Conservation (phyloP, 2,329 filamentous ascomycete genomes). For the Arthrinium phaeospermum region DNA sequence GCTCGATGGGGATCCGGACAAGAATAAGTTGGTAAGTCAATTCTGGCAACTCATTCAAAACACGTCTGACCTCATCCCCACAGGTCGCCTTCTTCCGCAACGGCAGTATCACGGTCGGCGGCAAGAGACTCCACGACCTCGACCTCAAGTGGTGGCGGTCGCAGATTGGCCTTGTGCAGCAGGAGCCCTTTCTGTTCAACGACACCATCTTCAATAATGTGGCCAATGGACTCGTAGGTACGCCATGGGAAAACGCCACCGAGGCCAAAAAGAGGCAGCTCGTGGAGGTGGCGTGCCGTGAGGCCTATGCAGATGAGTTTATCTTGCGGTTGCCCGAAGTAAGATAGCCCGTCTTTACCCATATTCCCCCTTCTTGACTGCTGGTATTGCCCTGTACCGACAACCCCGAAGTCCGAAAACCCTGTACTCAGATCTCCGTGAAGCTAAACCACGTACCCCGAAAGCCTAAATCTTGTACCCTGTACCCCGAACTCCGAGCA, state of each 20-base stretch:
- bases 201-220: constrained; percentile 49
- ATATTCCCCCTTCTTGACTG: accelerated
- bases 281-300: constrained; percentile 59
- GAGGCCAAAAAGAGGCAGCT: constrained; percentile 60
- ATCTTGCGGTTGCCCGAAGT: constrained; percentile 56
- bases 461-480: neutral
- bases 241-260: constrained; percentile 68
- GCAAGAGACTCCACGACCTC: constrained; percentile 76
- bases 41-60: too few species aligned
- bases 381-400: too few species aligned
- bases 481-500: neutral
- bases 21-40: constrained; percentile 38
- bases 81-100: constrained; percentile 41
- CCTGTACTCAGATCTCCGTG: neutral
- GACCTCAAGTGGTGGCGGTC: constrained; percentile 87
- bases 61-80: neutral
- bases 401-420: too few species aligned
- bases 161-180: constrained; percentile 84
- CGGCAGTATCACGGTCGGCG: constrained; percentile 75
- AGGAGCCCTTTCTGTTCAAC: constrained; percentile 93
- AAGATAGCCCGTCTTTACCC: neutral
- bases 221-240: constrained; percentile 83
- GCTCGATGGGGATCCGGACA: constrained; percentile 50
- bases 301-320: constrained; percentile 65
- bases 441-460: neutral